Base-by-base conservation (phyloP, 257 asterid genomes). In the Ilex aquifolium region DNA sequence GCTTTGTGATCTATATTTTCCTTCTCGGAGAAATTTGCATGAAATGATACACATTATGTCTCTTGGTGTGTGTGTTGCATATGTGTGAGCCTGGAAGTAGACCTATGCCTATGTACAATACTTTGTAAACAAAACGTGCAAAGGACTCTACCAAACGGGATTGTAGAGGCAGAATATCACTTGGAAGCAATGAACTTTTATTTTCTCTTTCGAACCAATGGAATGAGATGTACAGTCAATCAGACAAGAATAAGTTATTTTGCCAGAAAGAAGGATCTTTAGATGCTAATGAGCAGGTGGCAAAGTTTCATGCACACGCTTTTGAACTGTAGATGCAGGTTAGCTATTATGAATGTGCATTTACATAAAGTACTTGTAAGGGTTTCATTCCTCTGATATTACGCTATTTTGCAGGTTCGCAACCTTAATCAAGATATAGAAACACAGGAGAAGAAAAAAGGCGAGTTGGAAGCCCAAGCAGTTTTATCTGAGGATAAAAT, bases 311-410 rank as follows among this genome's bases (percentile, higher is more conserved):
- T 62, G 62, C 60, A 21, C 78, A 60, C 31, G 81, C 71, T 11
- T 53, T 27, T 65, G 76, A 79, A 60, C 74, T 77, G 44, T 58
- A 69, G 69, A 78, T 62, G 44, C 85, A 76, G 80, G 88, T 82
- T 65, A 44, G 65, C 52, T 48, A 36, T 57, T 44, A 17, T 59
- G 59, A 44, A 57, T 16, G n/a, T 14, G 32, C 49, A 36, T 56
- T 59, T 13, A 52, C 14, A 31, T 14, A 10, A 39, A 32, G 16
- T 29, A 16, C 8, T 54, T 63, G 29, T 15, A 13, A 5, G 10
- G 10, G 10, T 42, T 42, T 5, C 46, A 42, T 4, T 10, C 21
- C 21, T 50, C 21, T 58, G 52, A 51, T 63, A 31, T 48, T 70
- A 12, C 65, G 27, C 36, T 53, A n/a, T n/a, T n/a, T n/a, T n/a